These are phyloP conservation scores for Heliamphora pulchella DNA, from an alignment of 179 eudicot genomes.

Conservation along the genomic window DNA sequence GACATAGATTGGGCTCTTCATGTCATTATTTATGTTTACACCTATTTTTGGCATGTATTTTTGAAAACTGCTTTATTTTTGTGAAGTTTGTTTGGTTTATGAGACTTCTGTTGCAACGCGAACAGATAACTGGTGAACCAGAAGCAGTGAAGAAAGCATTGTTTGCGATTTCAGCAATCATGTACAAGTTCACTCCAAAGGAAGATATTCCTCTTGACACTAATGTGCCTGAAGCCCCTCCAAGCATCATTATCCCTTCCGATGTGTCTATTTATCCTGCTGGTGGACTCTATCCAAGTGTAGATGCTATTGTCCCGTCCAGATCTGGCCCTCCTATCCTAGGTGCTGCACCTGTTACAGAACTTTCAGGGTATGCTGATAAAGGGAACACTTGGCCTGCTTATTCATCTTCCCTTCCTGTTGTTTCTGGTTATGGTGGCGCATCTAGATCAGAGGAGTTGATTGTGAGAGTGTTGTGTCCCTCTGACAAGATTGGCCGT, in stretches of 20 bases:
- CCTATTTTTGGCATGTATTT: too few relatives aligned
- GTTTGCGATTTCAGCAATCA: conserved; percentile 81
- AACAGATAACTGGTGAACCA: conserved; percentile 77
- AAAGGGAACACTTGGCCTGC: conserved; percentile 61
- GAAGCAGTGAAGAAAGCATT: conserved; percentile 76
- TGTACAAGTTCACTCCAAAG: conserved; percentile 85
- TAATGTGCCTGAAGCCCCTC: conserved; percentile 55
- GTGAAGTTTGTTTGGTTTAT: neutral
- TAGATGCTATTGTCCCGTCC: conserved; percentile 47
- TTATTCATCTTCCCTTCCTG: conserved; percentile 52
- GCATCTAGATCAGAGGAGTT: conserved; percentile 63
- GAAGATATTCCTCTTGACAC: conserved; percentile 77
- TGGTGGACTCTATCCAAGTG: conserved; percentile 53
- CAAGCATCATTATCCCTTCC: conserved; percentile 83
- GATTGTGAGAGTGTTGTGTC: conserved; percentile 63
- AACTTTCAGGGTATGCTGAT: conserved; percentile 57
- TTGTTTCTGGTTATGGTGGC: conserved; percentile 63
- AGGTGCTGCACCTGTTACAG: conserved; percentile 46
- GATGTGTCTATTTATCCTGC: conserved; percentile 72
- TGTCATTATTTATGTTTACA: too few relatives aligned
- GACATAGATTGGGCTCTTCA: too few relatives aligned
- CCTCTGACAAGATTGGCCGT: conserved; percentile 81
- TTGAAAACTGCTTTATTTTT: neutral
- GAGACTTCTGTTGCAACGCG: neutral
- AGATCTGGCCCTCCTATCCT: conserved; percentile 52